Conservation (phyloP, 208 protist species). For the Plasmodiophora brassicae region DNA sequence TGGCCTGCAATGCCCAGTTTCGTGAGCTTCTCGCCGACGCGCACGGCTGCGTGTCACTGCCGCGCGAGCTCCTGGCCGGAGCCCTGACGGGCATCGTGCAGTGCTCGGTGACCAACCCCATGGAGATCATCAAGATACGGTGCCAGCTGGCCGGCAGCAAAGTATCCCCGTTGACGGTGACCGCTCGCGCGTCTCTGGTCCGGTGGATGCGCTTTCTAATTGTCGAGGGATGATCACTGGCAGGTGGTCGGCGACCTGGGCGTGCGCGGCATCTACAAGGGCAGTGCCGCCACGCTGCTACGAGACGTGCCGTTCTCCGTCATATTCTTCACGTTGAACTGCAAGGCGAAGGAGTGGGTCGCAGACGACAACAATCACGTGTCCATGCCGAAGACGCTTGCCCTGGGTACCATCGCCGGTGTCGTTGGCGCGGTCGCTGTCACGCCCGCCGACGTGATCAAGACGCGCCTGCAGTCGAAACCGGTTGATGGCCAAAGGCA, state of each 20-base stretch:
- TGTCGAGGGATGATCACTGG: no score
- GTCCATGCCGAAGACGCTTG: neutral
- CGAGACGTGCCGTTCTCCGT: conserved; percentile 5
- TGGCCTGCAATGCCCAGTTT: conserved; percentile 27
- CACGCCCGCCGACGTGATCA: neutral
- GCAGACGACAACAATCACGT: neutral
- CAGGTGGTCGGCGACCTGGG: neutral
- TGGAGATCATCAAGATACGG: conserved; percentile 31
- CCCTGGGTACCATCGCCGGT: neutral
- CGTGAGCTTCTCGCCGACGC: neutral
- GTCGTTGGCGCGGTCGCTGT: neutral
- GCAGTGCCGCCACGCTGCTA: conserved; percentile 9
- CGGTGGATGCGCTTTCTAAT: no score
- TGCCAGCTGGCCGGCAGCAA: neutral
- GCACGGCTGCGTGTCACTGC: neutral
- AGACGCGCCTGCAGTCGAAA: conserved; percentile 4
- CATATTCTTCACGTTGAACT: conserved; percentile 14
- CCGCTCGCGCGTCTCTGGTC: no score
- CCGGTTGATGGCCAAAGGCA: neutral
- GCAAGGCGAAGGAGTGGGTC: neutral
- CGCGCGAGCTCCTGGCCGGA: neutral
- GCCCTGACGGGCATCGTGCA: neutral
- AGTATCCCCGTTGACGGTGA: no score
- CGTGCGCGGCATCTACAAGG: neutral
- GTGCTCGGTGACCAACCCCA: neutral